Conservation (phyloP, 2,329 filamentous ascomycete genomes). For the Fusarium newnesense region DNA sequence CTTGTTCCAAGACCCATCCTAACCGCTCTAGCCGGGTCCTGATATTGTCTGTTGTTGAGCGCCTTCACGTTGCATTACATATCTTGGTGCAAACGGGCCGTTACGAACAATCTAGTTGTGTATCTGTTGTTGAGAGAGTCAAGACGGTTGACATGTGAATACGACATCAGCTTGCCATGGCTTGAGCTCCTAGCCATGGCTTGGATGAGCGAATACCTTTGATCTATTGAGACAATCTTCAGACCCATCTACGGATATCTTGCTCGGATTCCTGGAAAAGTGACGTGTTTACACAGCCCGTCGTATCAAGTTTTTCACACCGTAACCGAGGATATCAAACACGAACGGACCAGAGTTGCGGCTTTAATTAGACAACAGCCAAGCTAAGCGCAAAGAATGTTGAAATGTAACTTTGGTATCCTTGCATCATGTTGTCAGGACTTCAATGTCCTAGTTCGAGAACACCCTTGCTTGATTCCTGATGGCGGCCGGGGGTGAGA, state of each 20-base stretch:
- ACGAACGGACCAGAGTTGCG: constrained; percentile 12
- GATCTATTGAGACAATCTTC: not conserved
- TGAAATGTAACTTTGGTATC: constrained; percentile 4
- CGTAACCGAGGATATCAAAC: constrained; percentile 38
- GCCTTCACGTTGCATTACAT: not conserved
- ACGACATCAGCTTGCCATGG: not conserved
- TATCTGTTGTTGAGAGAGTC: constrained; percentile 24
- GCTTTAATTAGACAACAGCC: constrained; percentile 22
- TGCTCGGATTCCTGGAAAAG: constrained; percentile 26
- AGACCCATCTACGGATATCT: not conserved
- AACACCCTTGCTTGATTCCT: constrained; percentile 33
- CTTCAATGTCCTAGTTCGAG: constrained; percentile 37
- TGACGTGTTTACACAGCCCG: constrained; percentile 30
- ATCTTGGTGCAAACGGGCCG: constrained; percentile 1
- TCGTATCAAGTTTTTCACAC: constrained; percentile 9
- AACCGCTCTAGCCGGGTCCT: not conserved
- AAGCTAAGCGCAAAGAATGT: constrained; percentile 9
- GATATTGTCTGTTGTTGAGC: constrained; percentile 8
- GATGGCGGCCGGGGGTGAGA: constrained; percentile 13
- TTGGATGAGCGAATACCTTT: not conserved
- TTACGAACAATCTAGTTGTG: not conserved
- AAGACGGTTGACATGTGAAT: constrained; percentile 27
- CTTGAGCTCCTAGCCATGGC: not conserved
- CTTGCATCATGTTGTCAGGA: constrained; percentile 29
- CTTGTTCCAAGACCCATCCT: constrained; percentile 6